Evolutionary conservation across 164 flowering plant genomes (phyloP), one percentile per base, ranked within the genome.

Genomic region (Buxus sempervirens): DNA sequence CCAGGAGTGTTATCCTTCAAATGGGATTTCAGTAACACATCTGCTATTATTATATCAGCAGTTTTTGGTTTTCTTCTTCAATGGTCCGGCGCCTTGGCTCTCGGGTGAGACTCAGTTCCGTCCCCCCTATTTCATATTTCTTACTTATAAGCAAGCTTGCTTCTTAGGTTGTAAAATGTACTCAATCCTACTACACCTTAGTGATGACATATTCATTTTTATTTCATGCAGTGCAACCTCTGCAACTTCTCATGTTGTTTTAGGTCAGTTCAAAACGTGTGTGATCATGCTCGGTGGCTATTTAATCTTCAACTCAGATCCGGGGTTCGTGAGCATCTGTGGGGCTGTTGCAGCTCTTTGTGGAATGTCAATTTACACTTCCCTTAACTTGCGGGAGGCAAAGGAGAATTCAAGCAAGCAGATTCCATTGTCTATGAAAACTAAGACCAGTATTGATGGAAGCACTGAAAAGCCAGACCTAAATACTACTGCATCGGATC

Each of bases 251-350:
- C 96, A 92, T 75, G 96, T 92, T 12, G 87, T 92, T 65, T 60
- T 92, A n/a, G 97, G 97, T 27, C 97, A 92, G 68, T 92, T 92
- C 80, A 92, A 92, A 70, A 90, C 94, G 9, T 85, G 92, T 67
- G 87, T 92, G 21, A 81, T 92, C 42, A 71, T 90, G 28, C 85
- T 92, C 4, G 96, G 91, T 58, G 91, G 93, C 25, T 90, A 82
- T 26, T 9, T 87, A 0, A 60, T 90, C 0, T 90, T 92, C 64
- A 68, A 64, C 48, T 86, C 94, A 1, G 88, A 92, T 75, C 94
- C 97, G 0, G 97, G 97, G 57, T 54, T 75, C 1, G 45, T 81
- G 22, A 92, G 97, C 80, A 81, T 88, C 13, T 73, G 83, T 70
- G 96, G 96, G 23, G 92, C 96, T n/a, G 54, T 78, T 10, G 66